phyloP scores from a whole-genome alignment of 352 stramenopile genomes.

The Globisporangium heterothallicum region DNA sequence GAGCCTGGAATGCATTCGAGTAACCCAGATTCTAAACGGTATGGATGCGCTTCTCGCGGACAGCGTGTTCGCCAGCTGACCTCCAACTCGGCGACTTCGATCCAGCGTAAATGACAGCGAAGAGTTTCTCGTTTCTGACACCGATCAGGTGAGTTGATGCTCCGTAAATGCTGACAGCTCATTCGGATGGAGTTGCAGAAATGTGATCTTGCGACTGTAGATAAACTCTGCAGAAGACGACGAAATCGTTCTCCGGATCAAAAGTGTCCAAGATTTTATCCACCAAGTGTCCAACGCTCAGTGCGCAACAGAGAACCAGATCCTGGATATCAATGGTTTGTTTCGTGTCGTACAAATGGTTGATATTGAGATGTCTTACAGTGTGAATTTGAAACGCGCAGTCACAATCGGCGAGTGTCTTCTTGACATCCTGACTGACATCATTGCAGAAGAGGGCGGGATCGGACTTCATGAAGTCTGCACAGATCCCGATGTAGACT shows the following conservation, averaged over 20 bases:
- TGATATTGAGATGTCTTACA: neutral
- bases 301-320: neutral
- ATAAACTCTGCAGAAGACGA: slow-evolving; percentile 4
- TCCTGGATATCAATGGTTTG: slow-evolving; percentile 14
- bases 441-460: slow-evolving; percentile 16
- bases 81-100: neutral
- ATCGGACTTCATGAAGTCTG: slow-evolving; percentile 10
- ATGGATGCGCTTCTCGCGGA: neutral
- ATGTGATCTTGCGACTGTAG: neutral
- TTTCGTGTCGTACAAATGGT: neutral
- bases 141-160: slow-evolving; percentile 8
- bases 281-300: slow-evolving; percentile 3
- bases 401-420: slow-evolving; percentile 15
- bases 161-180: neutral
- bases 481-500: slow-evolving; percentile 6
- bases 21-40: neutral
- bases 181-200: neutral
- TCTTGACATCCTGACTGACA: slow-evolving; percentile 15
- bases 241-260: slow-evolving; percentile 7
- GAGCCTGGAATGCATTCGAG: neutral
- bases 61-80: neutral
- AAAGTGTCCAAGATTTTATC: slow-evolving; percentile 14
- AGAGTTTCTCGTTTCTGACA: neutral
- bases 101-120: slow-evolving; percentile 11
- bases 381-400: neutral